A percentile compares a stretch with the other conserved stretches of the same genome.
Conservation (phyloP, 306 rosid genomes). For the Malus sylvestris region DNA sequence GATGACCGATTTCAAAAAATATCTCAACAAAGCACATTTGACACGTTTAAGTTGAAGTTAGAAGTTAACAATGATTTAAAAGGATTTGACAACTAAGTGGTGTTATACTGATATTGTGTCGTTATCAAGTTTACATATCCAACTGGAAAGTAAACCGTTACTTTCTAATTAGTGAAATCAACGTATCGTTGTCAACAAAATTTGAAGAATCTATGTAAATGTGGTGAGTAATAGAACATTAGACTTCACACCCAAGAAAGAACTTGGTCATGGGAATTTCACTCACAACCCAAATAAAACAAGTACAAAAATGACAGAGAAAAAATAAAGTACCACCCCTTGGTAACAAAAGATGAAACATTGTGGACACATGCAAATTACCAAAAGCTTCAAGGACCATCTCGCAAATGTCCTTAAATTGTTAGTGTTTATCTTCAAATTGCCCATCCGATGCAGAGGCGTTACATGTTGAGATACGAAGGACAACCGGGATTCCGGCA, state of each 20-base stretch:
- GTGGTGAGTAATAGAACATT: not conserved
- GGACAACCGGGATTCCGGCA: not conserved
- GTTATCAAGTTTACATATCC: no score
- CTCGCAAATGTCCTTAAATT: not conserved
- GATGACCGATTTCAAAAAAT: not conserved
- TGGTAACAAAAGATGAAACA: not conserved
- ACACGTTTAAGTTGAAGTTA: no score
- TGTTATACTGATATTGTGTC: rapidly evolving
- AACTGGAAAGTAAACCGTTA: no score
- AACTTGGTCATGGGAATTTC: not conserved
- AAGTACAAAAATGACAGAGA: not conserved
- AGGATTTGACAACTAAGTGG: not conserved
- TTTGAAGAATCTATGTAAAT: not conserved
- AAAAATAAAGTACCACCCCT: not conserved
- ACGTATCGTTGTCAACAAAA: not conserved
- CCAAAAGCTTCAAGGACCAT: not conserved
- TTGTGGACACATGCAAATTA: not conserved
- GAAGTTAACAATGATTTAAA: not conserved
- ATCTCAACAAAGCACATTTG: no score
- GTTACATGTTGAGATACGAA: not conserved
- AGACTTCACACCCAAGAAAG: not conserved
- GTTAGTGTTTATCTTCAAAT: not conserved
- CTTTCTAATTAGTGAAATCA: not conserved
- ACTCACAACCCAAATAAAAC: not conserved
- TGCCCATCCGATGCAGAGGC: not conserved